A percentile compares a stretch with the other conserved stretches of the same genome.
Evolutionary conservation across 352 stramenopile species (phyloP).

Genomic region (Pythium brachiatum): DNA sequence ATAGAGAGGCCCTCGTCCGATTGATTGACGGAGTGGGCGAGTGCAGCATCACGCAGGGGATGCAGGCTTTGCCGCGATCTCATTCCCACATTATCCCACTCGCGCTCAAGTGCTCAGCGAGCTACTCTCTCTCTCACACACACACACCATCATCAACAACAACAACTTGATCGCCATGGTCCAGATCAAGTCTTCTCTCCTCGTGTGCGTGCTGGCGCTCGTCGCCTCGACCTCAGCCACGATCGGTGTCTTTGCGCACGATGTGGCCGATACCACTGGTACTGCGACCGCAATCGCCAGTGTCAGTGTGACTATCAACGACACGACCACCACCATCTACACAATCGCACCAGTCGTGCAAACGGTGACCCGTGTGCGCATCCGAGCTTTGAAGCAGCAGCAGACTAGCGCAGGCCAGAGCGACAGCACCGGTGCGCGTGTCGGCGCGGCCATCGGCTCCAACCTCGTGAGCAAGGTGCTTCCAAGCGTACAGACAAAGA

Average conservation of each 20-base stretch:
- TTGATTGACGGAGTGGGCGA: too few species aligned
- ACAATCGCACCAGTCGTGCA: not conserved
- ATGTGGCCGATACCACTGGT: not conserved
- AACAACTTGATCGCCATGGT: not conserved
- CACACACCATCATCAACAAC: not conserved
- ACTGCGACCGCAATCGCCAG: not conserved
- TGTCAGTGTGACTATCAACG: not conserved
- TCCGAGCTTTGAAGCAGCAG: too few species aligned
- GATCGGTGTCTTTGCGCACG: not conserved
- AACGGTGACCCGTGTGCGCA: too few species aligned
- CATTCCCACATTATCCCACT: not conserved
- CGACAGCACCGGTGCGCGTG: too few species aligned
- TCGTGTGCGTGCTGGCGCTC: not conserved
- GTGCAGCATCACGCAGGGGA: too few species aligned
- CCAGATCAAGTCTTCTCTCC: not conserved
- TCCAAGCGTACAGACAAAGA: too few species aligned
- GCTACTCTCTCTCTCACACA: not conserved
- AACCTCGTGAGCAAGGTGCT: too few species aligned
- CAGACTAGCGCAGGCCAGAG: too few species aligned
- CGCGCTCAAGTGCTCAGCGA: not conserved
- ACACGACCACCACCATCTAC: not conserved
- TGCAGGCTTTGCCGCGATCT: too few species aligned
- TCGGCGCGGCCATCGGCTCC: too few species aligned
- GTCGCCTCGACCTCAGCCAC: not conserved
- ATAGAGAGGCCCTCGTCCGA: too few species aligned